Conservation (phyloP, 179 eudicot genomes). For the Spinacia oleracea region DNA sequence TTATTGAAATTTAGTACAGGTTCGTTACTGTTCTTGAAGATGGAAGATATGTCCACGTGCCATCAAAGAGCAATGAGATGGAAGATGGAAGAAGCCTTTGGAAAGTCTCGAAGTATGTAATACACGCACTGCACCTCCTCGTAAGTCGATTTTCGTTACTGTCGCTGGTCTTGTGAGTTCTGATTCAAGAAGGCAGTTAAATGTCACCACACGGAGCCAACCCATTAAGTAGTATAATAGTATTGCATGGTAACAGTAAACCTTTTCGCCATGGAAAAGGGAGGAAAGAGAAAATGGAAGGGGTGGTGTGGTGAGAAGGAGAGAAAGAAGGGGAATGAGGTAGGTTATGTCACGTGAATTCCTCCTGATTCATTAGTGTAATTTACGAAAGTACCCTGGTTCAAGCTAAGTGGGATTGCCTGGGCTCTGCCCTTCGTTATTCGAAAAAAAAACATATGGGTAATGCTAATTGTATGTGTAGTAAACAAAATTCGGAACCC, state of each 20-base stretch:
- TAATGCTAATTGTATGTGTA: too few species aligned
- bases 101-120: constrained; percentile 26
- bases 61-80: constrained; percentile 34
- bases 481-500: too few species aligned
- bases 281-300: too few species aligned
- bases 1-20: constrained; percentile 44
- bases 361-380: too few species aligned
- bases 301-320: too few species aligned
- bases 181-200: constrained; percentile 29
- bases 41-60: constrained; percentile 38
- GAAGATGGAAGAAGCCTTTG: constrained; percentile 42
- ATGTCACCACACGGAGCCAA: constrained; percentile 40
- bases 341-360: too few species aligned
- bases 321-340: too few species aligned
- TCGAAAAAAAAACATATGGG: too few species aligned
- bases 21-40: constrained; percentile 57
- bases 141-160: constrained; percentile 32
- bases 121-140: constrained; percentile 33
- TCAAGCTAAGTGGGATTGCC: too few species aligned
- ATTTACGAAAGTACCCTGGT: too few species aligned
- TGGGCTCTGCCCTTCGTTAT: too few species aligned
- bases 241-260: constrained; percentile 53
- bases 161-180: constrained; percentile 30
- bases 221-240: constrained; percentile 36
- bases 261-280: too few species aligned